Conservation (phyloP, 1,139 yeast genomes). For the Yamadazyma songkhlaensis region DNA sequence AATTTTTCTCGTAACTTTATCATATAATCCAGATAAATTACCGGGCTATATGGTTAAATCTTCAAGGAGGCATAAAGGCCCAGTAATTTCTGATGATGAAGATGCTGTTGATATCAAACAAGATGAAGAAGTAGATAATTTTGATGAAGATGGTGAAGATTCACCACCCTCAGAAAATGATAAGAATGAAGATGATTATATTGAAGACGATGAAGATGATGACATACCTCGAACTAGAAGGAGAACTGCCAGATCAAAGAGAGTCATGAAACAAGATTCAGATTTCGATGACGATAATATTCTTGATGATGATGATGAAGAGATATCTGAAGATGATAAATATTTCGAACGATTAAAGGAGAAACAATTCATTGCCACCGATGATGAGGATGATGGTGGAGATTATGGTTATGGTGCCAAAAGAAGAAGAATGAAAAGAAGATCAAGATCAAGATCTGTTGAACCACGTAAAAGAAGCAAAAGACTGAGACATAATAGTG, state of each 20-base stretch:
- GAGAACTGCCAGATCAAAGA: constrained; percentile 10
- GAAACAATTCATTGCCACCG: constrained; percentile 37
- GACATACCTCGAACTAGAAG: constrained; percentile 12
- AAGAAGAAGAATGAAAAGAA: constrained; percentile 18
- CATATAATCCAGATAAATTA: constrained; percentile 9
- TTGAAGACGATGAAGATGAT: constrained; percentile 32
- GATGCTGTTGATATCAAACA: constrained; percentile 3
- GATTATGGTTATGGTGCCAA: constrained; percentile 27
- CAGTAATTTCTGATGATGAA: constrained; percentile 10
- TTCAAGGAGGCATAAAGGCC: constrained; percentile 9
- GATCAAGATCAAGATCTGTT: constrained; percentile 25
- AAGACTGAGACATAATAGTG: constrained; percentile 13
- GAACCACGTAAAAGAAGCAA: constrained; percentile 18
- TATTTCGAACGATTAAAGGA: constrained; percentile 29
- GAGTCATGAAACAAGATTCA: constrained; percentile 3
- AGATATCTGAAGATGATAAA: constrained; percentile 31
- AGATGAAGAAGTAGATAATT: not conserved
- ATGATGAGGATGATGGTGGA: constrained; percentile 29
- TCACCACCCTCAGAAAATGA: constrained; percentile 15
- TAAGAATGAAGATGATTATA: constrained; percentile 15
- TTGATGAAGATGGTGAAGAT: constrained; percentile 8
- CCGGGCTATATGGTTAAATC: constrained; percentile 9
- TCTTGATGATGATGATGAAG: constrained; percentile 20
- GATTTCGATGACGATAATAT: constrained; percentile 20
- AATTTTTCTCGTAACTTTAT: constrained; percentile 15